A percentile compares a stretch with the other conserved stretches of the same genome.
Conservation (phyloP, 1,139 yeast genomes). For the Hyphopichia khmerensis region DNA sequence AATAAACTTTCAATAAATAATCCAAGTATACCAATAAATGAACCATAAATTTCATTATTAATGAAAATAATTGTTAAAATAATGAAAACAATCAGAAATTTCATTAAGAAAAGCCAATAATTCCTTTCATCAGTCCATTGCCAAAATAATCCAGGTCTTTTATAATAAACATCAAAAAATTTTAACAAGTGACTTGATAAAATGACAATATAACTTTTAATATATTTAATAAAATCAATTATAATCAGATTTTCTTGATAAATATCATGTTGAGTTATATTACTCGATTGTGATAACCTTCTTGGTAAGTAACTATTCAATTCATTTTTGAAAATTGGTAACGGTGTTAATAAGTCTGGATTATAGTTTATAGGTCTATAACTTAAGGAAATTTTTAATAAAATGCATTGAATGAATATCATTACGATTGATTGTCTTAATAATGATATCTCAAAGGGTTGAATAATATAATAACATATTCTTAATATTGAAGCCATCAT, state of each 20-base stretch:
- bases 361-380: conserved; percentile 51
- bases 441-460: conserved; percentile 76
- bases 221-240: conserved; percentile 8
- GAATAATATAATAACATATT: conserved; percentile 71
- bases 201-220: conserved; percentile 11
- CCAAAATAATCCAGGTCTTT: conserved; percentile 74
- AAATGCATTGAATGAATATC: conserved; percentile 68
- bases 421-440: conserved; percentile 75
- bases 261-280: conserved; percentile 13
- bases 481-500: conserved; percentile 71
- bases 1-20: conserved; percentile 76
- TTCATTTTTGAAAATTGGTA: conserved; percentile 31
- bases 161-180: conserved; percentile 68
- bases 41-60: conserved; percentile 43
- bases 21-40: conserved; percentile 69
- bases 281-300: conserved; percentile 12
- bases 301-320: conserved; percentile 22
- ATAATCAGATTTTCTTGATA: conserved; percentile 13
- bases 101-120: conserved; percentile 66
- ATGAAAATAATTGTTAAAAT: conserved; percentile 47
- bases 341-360: conserved; percentile 38
- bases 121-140: conserved; percentile 68
- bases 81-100: conserved; percentile 43
- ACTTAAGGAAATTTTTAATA: conserved; percentile 60
- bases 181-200: conserved; percentile 37